Base-by-base conservation (phyloP, 2,329 filamentous ascomycete genomes). In the Fusarium tupiense region DNA sequence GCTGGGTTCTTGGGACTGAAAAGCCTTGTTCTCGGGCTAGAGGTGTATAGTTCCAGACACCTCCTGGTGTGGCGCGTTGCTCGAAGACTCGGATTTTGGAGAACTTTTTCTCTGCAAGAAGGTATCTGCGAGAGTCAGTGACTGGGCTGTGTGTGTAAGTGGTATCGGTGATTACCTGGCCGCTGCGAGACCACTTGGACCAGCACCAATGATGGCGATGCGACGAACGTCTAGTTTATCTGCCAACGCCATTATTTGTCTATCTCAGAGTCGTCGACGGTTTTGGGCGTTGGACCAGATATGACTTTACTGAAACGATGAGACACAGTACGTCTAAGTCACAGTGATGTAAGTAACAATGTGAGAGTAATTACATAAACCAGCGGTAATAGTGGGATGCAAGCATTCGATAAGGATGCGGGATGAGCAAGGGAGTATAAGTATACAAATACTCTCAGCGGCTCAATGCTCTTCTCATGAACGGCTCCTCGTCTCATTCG, bases 181-280 rank as follows among this genome's bases (percentile, higher is more conserved):
- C 38, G 90, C 89, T 61, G 89, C 88, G 7, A 94, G 83, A 13
- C 93, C 93, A 69, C 88, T 88, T 2, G 93, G 91, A 2, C 93
- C 93, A 19, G 91, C 92, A n/a, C 93, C 93, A 68, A 95, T 90
- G 49, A 95, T 87, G 68, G 91, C 92, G 72, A 94, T 85, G 20
- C 83, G 86, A 61, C 84, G 83, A 31, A 89, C 73, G 38, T 79
- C 72, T 47, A 81, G 68, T 60, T 68, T 78, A 24, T 77, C 76
- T 33, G 65, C 62, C 31, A 72, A n/a, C 8, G 67, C 59, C 75
- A 79, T 77, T 47, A 3, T 58, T 57, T 44, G 20, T 12, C 22
- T 20, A 11, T 20, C 19, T 47, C 38, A 11, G 33, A 19, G 22
- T 24, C 26, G 17, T 17, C n/a, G 20, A 35, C 16, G 33, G 33